These are phyloP conservation scores for Umbellularia californica DNA, from an alignment of 164 flowering plant genomes.

Conservation along the genomic window DNA sequence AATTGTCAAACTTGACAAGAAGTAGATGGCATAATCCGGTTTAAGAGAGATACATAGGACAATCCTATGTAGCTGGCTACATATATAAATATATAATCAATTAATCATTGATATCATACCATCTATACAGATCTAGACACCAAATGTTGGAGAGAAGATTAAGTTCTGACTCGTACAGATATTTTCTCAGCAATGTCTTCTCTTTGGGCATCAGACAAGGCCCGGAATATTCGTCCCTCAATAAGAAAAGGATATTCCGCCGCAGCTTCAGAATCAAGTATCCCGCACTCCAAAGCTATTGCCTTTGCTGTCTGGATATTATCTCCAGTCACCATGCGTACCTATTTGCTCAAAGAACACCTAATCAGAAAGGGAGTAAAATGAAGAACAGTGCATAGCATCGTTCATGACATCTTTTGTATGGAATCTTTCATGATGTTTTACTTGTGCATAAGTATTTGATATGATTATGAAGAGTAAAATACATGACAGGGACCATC, in stretches of 20 bases:
- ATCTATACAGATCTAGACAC: background rate
- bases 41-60: too few relatives aligned
- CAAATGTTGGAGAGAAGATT: background rate
- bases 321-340: slow-evolving; percentile 96
- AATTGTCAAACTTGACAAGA: too few relatives aligned
- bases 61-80: too few relatives aligned
- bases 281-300: slow-evolving; percentile 94
- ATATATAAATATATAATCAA: too few relatives aligned
- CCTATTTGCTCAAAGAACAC: slow-evolving; percentile 33
- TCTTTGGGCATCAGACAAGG: slow-evolving; percentile 41
- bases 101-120: too few relatives aligned
- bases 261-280: slow-evolving; percentile 53
- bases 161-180: slow-evolving; percentile 42
- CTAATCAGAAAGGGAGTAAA: background rate
- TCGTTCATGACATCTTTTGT: too few relatives aligned
- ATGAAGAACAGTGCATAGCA: background rate
- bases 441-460: too few relatives aligned
- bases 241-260: slow-evolving; percentile 64
- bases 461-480: too few relatives aligned
- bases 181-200: slow-evolving; percentile 60
- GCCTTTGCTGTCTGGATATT: slow-evolving; percentile 89
- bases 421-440: too few relatives aligned
- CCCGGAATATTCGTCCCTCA: slow-evolving; percentile 78
- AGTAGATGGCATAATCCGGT: too few relatives aligned
- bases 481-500: too few relatives aligned